phyloP scores from a whole-genome alignment of 371 early-diverging fungal genomes.

The Mortierella sp. region DNA sequence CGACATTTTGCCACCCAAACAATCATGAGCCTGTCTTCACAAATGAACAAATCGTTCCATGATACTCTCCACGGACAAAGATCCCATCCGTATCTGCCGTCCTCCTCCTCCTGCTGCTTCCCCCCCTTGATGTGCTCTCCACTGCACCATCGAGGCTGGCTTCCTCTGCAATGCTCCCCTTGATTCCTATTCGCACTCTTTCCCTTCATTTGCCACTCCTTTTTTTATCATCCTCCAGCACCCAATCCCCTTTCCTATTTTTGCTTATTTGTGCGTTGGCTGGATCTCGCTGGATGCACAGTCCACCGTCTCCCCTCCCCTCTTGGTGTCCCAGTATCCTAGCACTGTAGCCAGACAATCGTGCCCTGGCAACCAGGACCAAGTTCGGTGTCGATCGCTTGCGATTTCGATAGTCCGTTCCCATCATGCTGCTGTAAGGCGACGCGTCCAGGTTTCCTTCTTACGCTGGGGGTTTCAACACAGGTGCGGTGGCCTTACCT shows the following conservation, averaged over 20 bases:
- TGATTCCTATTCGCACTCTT: conserved; percentile 19
- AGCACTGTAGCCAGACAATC: too few species aligned
- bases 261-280: conserved; percentile 13
- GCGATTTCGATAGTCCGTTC: not conserved
- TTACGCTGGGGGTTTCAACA: too few species aligned
- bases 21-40: too few species aligned
- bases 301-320: conserved; percentile 12
- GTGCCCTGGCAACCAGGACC: conserved; percentile 1
- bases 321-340: too few species aligned
- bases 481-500: conserved; percentile 39
- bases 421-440: not conserved
- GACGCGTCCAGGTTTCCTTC: too few species aligned
- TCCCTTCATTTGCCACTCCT: conserved; percentile 43
- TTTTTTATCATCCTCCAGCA: conserved; percentile 30
- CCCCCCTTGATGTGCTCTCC: conserved; percentile 14
- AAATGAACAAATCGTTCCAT: too few species aligned
- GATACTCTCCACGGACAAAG: too few species aligned
- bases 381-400: not conserved
- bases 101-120: not conserved
- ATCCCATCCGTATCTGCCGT: not conserved
- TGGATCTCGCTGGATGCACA: conserved; percentile 15
- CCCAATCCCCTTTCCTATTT: conserved; percentile 45
- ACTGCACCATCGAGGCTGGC: conserved; percentile 4
- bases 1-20: too few species aligned
- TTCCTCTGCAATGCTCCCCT: conserved; percentile 27